These are phyloP conservation scores for Debaryomyces sp. DNA, from an alignment of 1,139 yeast species.

Conservation along the genomic window DNA sequence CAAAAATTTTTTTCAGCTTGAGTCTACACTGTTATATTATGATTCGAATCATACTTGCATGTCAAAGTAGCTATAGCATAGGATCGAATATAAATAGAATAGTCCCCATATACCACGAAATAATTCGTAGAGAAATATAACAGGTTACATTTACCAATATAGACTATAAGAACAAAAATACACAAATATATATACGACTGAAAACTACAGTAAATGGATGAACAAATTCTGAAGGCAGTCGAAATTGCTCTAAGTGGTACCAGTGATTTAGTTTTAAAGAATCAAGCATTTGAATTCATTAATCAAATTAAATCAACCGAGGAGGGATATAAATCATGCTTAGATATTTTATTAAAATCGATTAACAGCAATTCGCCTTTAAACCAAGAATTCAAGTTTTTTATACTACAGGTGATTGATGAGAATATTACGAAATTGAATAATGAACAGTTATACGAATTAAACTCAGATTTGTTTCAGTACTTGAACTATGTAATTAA, in stretches of 20 bases:
- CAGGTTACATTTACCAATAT: constrained; percentile 5
- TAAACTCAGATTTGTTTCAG: constrained; percentile 45
- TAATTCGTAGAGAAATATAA: not conserved
- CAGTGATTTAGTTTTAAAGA: constrained; percentile 68
- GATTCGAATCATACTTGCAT: constrained; percentile 1
- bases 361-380: constrained; percentile 21
- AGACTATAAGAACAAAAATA: constrained; percentile 1
- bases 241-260: constrained; percentile 82
- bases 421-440: constrained; percentile 57
- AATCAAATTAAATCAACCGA: constrained; percentile 72
- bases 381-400: constrained; percentile 66
- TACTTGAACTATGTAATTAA: constrained; percentile 36
- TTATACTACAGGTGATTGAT: constrained; percentile 79
- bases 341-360: constrained; percentile 54
- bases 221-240: constrained; percentile 92
- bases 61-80: not conserved
- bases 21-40: not conserved
- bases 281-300: constrained; percentile 83
- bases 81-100: not conserved
- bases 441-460: constrained; percentile 46
- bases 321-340: constrained; percentile 80
- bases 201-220: constrained; percentile 54
- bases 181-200: not conserved
- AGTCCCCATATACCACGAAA: not conserved
- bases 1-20: constrained; percentile 10